Base-by-base conservation (phyloP, 495 filamentous ascomycete species). In the Sordaria brevicollis region DNA sequence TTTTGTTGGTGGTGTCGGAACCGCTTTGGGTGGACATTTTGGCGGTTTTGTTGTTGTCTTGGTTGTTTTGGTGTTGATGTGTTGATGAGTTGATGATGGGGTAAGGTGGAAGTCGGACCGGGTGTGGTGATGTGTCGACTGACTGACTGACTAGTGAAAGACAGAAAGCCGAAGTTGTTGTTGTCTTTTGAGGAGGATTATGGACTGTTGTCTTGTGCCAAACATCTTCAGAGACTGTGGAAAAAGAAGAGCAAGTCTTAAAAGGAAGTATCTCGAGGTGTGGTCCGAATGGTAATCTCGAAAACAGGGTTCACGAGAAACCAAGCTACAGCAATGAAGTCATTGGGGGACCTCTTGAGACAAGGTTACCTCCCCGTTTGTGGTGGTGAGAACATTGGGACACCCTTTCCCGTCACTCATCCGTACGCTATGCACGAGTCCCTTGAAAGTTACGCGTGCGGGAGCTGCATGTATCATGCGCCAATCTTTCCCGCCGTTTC, bases 11-110 rank as follows among this genome's bases (percentile, higher is more conserved):
- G 49, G 49, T 62, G 49, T 73, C 78, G 65, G 70, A 79, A 72
- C 74, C 79, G 79, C 66, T 82, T 68, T 36, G 78, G 76, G 69
- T 81, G 49, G 74, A 76, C 77, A 76, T 84, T 67, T 66, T 73
- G 65, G 21, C 35, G 65, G 65, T 33, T 29, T 38, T 73, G 65
- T 71, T 43, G n/a, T n/a, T n/a, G n/a, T n/a, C n/a, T n/a, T n/a
- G n/a, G n/a, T n/a, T n/a, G n/a, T n/a, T n/a, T n/a, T n/a, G n/a
- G n/a, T n/a, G n/a, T n/a, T n/a, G n/a, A 35, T 35, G 37, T 65
- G 41, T 62, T 36, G 35, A 15, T 57, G 43, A 19, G 37, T 35
- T 10, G 33, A 33, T 15, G 19, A 41, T 11, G 21, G 21, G 17
- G 38, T 37, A 37, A 37, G 62, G 33, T 29, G 68, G 65, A 21